Percentiles rank a stretch among this genome's conserved stretches.
Evolutionary conservation across 345 rosid genomes (phyloP).

Genomic region (Combretum micranthum): DNA sequence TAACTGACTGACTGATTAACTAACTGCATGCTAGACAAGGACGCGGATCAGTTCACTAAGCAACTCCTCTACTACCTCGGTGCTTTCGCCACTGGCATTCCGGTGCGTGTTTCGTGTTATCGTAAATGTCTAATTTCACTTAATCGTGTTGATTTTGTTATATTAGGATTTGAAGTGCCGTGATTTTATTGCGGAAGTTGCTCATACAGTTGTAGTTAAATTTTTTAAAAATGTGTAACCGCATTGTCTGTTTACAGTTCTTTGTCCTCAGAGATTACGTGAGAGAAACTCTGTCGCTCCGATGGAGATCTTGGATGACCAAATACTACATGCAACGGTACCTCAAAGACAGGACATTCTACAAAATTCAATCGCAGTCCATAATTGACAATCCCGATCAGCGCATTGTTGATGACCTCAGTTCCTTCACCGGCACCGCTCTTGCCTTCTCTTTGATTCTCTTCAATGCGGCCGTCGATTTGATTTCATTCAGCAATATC

Average conservation of each 20-base stretch:
- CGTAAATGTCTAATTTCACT: conserved; percentile 13
- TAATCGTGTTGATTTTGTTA: background rate
- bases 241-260: conserved; percentile 36
- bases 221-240: too few species aligned
- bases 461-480: conserved; percentile 79
- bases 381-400: conserved; percentile 93
- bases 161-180: background rate
- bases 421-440: conserved; percentile 83
- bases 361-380: conserved; percentile 92
- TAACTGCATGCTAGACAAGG: conserved; percentile 49
- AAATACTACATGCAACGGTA: conserved; percentile 79
- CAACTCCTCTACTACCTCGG: conserved; percentile 83
- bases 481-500: conserved; percentile 92
- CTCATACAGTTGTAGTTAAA: too few species aligned
- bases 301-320: conserved; percentile 99
- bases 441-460: conserved; percentile 79
- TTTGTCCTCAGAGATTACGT: conserved; percentile 94
- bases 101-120: conserved; percentile 56
- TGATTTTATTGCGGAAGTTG: too few species aligned
- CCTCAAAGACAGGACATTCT: conserved; percentile 61
- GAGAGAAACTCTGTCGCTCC: conserved; percentile 62
- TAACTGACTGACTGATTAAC: background rate
- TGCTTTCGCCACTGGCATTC: conserved; percentile 87
- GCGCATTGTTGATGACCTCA: conserved; percentile 87
- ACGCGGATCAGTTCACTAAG: conserved; percentile 82